Base-by-base conservation (phyloP, 78 protist genomes). In the Pelomyxa schiedti region DNA sequence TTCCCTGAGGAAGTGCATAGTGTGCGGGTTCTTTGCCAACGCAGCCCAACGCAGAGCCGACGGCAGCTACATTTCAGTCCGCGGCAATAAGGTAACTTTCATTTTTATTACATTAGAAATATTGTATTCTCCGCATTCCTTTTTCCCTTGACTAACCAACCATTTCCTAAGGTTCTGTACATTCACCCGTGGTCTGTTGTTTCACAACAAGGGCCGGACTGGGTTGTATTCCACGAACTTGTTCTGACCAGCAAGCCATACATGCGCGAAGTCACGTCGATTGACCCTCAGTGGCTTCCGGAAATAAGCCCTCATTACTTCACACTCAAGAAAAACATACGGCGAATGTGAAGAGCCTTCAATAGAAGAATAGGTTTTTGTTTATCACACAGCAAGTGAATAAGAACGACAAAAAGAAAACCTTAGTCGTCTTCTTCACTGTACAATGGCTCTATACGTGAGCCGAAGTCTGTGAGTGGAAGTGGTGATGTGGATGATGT, bases 261-360 rank as follows among this genome's bases (percentile, higher is more conserved):
- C 80, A 90, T 93, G 92, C 75, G 92, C 26, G 93, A 87, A n/a
- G 76, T 88, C 8, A 77, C 90, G 26, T 72, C 53, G 41, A 90
- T 94, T 37, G 95, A 94, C 24, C 83, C 88, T 8, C 76, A 30
- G 3, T 89, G 93, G 96, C 66, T 92, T 0, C 42, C 41, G 30
- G 93, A 87, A 40, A 40, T 90, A 2, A 94, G 94, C 0, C 94
- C 94, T 16, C 94, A 90, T 74, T 90, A 42, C 65, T 90, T 86
- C 70, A 69, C 42, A 73, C 24, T 73, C 72, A 53, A 47, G 16
- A 16, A 47, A 16, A 16, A 47, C 58, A n/a, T n/a, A n/a, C n/a
- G n/a, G n/a, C n/a, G n/a, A n/a, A n/a, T n/a, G n/a, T n/a, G n/a
- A n/a, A n/a, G n/a, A n/a, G n/a, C n/a, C n/a, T n/a, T n/a, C n/a